Conservation (phyloP, 1,139 yeast species). For the Yarrowia galli region DNA sequence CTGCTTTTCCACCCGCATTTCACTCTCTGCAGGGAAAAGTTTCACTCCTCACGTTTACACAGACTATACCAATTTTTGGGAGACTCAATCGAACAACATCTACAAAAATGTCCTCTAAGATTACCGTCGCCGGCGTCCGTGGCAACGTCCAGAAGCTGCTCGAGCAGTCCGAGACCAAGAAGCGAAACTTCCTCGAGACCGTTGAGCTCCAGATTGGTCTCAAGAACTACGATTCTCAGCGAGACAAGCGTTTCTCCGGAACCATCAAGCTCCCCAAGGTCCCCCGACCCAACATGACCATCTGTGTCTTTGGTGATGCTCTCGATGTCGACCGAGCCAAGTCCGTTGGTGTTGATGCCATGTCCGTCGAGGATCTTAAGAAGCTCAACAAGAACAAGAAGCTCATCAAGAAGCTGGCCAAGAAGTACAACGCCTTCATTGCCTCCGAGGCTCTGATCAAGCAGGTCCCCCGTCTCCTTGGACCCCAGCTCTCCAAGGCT, state of each 20-base stretch:
- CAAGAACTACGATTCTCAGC: slow-evolving; percentile 99
- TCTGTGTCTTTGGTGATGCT: slow-evolving; percentile 99
- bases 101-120: slow-evolving; percentile 78
- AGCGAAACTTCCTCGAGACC: slow-evolving; percentile 99
- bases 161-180: slow-evolving; percentile 96
- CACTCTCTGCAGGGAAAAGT: slow-evolving; percentile 33
- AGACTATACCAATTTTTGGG: slow-evolving; percentile 48
- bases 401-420: slow-evolving; percentile 99
- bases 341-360: slow-evolving; percentile 99
- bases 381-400: slow-evolving; percentile 99
- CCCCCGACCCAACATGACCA: slow-evolving; percentile 99
- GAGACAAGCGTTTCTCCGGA: slow-evolving; percentile 99
- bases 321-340: slow-evolving; percentile 99
- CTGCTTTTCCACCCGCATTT: slow-evolving; percentile 33
- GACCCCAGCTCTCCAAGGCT: slow-evolving; percentile 99
- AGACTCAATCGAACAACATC: slow-evolving; percentile 49
- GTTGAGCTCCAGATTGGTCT: slow-evolving; percentile 99
- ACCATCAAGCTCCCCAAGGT: slow-evolving; percentile 97
- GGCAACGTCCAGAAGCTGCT: slow-evolving; percentile 93
- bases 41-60: slow-evolving; percentile 36
- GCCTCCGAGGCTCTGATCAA: slow-evolving; percentile 99
- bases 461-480: slow-evolving; percentile 99
- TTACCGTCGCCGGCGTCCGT: slow-evolving; percentile 92
- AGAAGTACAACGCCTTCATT: slow-evolving; percentile 99
- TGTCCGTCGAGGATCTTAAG: slow-evolving; percentile 99